A percentile compares a stretch with the other conserved stretches of the same genome.
These are phyloP conservation scores for Flaveria ramosissima DNA, from an alignment of 129 eudicot genomes.

Conservation along the genomic window DNA sequence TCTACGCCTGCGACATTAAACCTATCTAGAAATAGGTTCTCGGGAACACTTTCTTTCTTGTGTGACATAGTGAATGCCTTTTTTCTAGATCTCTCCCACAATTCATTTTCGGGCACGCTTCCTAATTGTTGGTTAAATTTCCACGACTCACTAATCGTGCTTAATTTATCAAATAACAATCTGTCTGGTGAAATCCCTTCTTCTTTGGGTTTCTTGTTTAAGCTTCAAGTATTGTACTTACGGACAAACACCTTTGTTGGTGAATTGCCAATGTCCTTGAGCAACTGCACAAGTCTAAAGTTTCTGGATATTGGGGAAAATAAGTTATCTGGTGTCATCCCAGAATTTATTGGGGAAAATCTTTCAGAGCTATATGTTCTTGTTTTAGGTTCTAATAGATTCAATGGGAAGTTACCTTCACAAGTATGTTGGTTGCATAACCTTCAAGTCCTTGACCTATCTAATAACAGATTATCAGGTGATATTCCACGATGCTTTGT, in stretches of 20 bases:
- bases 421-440: slow-evolving; percentile 9
- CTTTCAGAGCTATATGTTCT: slow-evolving; percentile 21
- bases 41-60: slow-evolving; percentile 30
- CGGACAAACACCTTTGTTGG: slow-evolving; percentile 26
- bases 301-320: slow-evolving; percentile 34
- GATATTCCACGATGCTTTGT: slow-evolving; percentile 23
- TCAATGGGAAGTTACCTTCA: slow-evolving; percentile 34
- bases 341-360: slow-evolving; percentile 31
- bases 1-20: background rate
- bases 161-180: slow-evolving; percentile 34
- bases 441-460: slow-evolving; percentile 32
- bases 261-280: slow-evolving; percentile 27
- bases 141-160: background rate
- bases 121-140: slow-evolving; percentile 27
- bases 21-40: slow-evolving; percentile 36
- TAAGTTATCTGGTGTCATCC: slow-evolving; percentile 32
- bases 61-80: background rate
- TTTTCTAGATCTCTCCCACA: slow-evolving; percentile 33
- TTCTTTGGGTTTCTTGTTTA: slow-evolving; percentile 19
- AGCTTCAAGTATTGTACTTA: slow-evolving; percentile 9
- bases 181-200: slow-evolving; percentile 26
- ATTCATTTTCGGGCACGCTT: slow-evolving; percentile 22
- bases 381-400: slow-evolving; percentile 23
- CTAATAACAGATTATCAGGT: slow-evolving; percentile 29
- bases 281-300: slow-evolving; percentile 20